Base-by-base conservation (phyloP, 2,329 filamentous ascomycete species). In the Hirsutella minnesotensis region DNA sequence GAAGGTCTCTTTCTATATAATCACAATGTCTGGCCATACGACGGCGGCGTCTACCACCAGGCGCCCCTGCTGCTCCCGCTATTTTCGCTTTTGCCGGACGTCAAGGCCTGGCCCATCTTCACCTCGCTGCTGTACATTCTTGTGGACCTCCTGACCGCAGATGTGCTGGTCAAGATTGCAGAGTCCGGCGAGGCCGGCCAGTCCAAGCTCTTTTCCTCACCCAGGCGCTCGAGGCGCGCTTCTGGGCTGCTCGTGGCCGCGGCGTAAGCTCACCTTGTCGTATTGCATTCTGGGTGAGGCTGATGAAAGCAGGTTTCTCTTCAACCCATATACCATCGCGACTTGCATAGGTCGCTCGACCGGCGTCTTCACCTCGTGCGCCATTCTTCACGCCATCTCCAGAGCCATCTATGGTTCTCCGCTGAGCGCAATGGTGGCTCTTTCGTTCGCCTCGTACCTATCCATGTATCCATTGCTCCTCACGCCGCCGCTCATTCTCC, bases 1-100 rank as follows among this genome's bases (percentile, higher is more conserved):
- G 92, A 98, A 66, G 92, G 92, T 18, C 69, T 98, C 45, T 98
- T 95, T 57, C 78, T 98, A 19, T 96, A 96, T 63, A 89, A 86
- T 50, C 86, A 94, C 62, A 94, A 95, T 67, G 86, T 96, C 44
- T 95, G 88, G 46, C 92, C 92, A 1, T 98, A 96, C 67, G 88
- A 98, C 61, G 92, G 92, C 50, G 92, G 92, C 54, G 86, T 81
- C 58, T 81, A 75, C 61, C 74, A 79, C 64, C 73, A 95, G 72
- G 87, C 89, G 35, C 92, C 92, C 39, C 72, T 98, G 44, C 76
- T 98, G 34, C 78, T 98, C 46, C 87, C 90, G 38, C 74, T 96
- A 51, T 95, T 96, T 70, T 86, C 87, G 30, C 74, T 95, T 37
- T 75, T 98, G 37, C 90, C 92, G 9, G 76, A 81, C 58, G 72